Percentiles rank a stretch among this genome's conserved stretches.
Evolutionary conservation across 1,139 yeast species (phyloP).

Genomic region (Nakaseomyces kungkrabaensis): DNA sequence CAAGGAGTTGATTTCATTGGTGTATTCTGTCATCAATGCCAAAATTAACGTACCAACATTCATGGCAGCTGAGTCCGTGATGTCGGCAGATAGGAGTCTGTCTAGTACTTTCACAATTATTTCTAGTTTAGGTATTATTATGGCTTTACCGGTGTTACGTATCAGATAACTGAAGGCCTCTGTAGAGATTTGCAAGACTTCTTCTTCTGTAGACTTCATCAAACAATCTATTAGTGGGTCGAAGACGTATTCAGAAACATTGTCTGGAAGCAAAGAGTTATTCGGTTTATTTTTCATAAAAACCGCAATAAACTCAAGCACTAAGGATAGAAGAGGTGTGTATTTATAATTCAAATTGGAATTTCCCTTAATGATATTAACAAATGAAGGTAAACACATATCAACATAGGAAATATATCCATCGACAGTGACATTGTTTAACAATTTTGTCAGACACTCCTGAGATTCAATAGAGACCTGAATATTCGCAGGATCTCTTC

Average conservation of each 20-base stretch:
- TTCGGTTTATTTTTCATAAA: slow-evolving; percentile 28
- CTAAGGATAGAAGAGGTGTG: slow-evolving; percentile 51
- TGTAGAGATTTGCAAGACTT: slow-evolving; percentile 67
- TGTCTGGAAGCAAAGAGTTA: slow-evolving; percentile 21
- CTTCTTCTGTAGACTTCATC: slow-evolving; percentile 57
- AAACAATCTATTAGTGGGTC: slow-evolving; percentile 44
- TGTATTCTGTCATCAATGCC: slow-evolving; percentile 53
- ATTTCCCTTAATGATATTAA: slow-evolving; percentile 20
- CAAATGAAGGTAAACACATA: slow-evolving; percentile 25
- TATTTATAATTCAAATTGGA: slow-evolving; percentile 28
- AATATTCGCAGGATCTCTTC: slow-evolving; percentile 66
- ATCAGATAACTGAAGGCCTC: slow-evolving; percentile 61
- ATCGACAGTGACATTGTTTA: slow-evolving; percentile 38
- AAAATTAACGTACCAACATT: slow-evolving; percentile 62
- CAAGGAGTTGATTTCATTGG: slow-evolving; percentile 37
- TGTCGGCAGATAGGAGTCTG: slow-evolving; percentile 57
- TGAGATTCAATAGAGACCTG: slow-evolving; percentile 50
- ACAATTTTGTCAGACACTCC: slow-evolving; percentile 53
- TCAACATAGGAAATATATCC: slow-evolving; percentile 36
- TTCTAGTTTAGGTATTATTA: slow-evolving; percentile 39
- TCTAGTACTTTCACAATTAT: slow-evolving; percentile 53
- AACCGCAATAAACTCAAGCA: slow-evolving; percentile 53
- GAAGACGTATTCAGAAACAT: slow-evolving; percentile 42
- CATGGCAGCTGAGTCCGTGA: slow-evolving; percentile 73
- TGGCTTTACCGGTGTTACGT: slow-evolving; percentile 38